Evolutionary conservation across 2,329 filamentous ascomycete species (phyloP).

Genomic region (Sporothrix humicola): DNA sequence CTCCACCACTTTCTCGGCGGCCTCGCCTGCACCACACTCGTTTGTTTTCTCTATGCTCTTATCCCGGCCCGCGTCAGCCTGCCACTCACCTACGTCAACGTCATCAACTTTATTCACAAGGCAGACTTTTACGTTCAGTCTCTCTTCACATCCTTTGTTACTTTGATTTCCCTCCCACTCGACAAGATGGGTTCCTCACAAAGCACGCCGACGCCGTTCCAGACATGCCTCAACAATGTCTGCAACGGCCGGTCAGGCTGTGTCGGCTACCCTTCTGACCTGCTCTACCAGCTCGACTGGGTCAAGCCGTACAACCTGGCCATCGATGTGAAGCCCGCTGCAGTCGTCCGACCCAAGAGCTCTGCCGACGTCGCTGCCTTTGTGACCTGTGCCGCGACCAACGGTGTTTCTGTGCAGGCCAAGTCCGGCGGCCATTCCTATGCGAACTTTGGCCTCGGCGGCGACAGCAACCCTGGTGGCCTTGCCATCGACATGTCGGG

Average conservation of each 20-base stretch:
- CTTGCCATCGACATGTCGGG: constrained; percentile 63
- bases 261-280: constrained; percentile 53
- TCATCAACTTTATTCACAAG: neutral
- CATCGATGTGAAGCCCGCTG: constrained; percentile 56
- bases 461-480: constrained; percentile 52
- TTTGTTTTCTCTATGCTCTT: neutral
- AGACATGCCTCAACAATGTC: constrained; percentile 53
- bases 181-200: constrained; percentile 27
- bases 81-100: neutral
- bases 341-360: constrained; percentile 61
- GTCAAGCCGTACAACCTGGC: constrained; percentile 59
- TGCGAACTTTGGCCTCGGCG: constrained; percentile 54
- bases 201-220: constrained; percentile 27
- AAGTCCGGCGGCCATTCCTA: constrained; percentile 70
- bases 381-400: constrained; percentile 60
- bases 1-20: neutral
- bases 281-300: constrained; percentile 56
- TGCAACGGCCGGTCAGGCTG: constrained; percentile 54
- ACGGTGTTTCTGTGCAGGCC: constrained; percentile 62
- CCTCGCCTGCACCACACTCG: neutral
- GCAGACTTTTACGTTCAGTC: too few species aligned
- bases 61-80: neutral
- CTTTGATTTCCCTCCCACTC: neutral
- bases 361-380: constrained; percentile 61
- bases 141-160: neutral